Base-by-base conservation (phyloP, 345 rosid genomes). In the Cardamine chenopodiifolia region DNA sequence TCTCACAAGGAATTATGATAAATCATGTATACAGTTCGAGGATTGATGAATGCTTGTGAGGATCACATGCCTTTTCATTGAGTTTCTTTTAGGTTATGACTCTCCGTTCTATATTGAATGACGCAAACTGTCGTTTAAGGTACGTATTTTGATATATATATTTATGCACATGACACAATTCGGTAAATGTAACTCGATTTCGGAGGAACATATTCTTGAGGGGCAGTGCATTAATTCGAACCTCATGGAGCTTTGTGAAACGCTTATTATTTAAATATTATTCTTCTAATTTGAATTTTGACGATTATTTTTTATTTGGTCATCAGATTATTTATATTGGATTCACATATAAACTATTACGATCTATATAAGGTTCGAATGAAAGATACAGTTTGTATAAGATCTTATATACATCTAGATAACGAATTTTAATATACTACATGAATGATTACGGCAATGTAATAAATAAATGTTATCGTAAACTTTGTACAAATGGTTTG, bases 111-210 rank as follows among this genome's bases (percentile, higher is more conserved):
- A 4, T 17, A 35, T 23, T 49, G 40, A 35, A 35, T 35, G n/a
- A n/a, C n/a, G n/a, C n/a, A n/a, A n/a, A n/a, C n/a, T n/a, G n/a
- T n/a, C n/a, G n/a, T n/a, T 35, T 10, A 35, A 35, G 40, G 40
- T 35, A 32, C 35, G 35, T n/a, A n/a, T n/a, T n/a, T n/a, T n/a
- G n/a, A n/a, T n/a, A n/a, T n/a, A n/a, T n/a, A n/a, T n/a, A n/a
- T n/a, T n/a, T n/a, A n/a, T n/a, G n/a, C n/a, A n/a, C n/a, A 40
- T 55, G 19, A 14, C 19, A 39, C 62, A 54, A n/a, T 54, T 68
- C 39, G 18, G 50, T 53, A n/a, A n/a, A 37, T 53, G 26, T 67
- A 52, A 68, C 39, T 39, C 28, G 35, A 54, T 39, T 39, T 17
- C 28, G 44, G 10, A 31, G 39, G 7, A 31, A 56, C 62, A 29